Conservation (phyloP, 2,329 filamentous ascomycete genomes). For the Ophiostoma australiae region DNA sequence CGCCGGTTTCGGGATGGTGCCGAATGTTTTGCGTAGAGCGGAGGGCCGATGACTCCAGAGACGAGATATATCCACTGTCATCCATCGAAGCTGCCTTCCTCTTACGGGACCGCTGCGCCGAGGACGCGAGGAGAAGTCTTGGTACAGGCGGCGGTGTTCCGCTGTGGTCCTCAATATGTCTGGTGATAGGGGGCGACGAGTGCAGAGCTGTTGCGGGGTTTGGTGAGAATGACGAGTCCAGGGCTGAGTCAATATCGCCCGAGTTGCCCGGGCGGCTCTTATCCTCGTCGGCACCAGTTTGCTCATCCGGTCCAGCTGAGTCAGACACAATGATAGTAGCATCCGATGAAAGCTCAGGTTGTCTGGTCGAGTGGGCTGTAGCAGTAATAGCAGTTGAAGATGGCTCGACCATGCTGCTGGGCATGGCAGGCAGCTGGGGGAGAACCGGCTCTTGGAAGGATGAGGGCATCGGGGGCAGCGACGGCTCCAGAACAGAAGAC, state of each 20-base stretch:
- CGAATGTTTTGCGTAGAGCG: slow-evolving; percentile 61
- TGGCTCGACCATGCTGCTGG: slow-evolving; percentile 28
- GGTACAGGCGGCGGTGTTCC: slow-evolving; percentile 71
- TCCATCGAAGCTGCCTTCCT: slow-evolving; percentile 74
- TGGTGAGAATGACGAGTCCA: slow-evolving; percentile 62
- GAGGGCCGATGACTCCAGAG: slow-evolving; percentile 82
- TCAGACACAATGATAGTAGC: slow-evolving; percentile 72
- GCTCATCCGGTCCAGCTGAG: slow-evolving; percentile 29
- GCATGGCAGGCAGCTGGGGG: slow-evolving; percentile 40
- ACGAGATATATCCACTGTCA: slow-evolving; percentile 97
- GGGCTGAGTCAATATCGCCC: slow-evolving; percentile 30
- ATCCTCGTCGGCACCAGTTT: slow-evolving; percentile 16
- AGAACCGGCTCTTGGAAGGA: slow-evolving; percentile 45
- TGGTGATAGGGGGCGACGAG: slow-evolving; percentile 81
- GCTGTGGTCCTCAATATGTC: slow-evolving; percentile 53
- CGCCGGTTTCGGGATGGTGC: slow-evolving; percentile 64
- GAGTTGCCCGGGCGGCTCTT: slow-evolving; percentile 5
- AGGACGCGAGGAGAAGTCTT: slow-evolving; percentile 45
- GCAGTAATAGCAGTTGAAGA: neutral
- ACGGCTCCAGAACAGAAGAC: slow-evolving; percentile 49
- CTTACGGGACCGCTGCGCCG: slow-evolving; percentile 63
- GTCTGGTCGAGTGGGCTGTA: slow-evolving; percentile 26
- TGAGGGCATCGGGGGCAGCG: slow-evolving; percentile 37
- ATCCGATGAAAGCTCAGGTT: slow-evolving; percentile 65
- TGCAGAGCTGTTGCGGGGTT: slow-evolving; percentile 65